phyloP scores from a whole-genome alignment of 139 green algal genomes.

The Astrephomene gubernaculifera region DNA sequence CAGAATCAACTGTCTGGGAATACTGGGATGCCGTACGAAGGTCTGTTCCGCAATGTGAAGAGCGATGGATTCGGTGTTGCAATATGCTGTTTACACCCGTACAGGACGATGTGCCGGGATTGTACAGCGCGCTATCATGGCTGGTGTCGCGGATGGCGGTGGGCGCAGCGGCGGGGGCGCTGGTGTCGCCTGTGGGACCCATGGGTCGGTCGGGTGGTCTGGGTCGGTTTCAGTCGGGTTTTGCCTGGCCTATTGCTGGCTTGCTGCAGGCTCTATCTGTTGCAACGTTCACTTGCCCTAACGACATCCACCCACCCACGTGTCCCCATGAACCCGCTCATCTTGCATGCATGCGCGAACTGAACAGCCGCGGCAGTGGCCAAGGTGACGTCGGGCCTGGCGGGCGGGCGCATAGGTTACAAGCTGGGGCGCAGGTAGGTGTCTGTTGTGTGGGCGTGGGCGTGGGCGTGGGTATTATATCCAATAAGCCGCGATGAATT shows the following conservation, averaged over 20 bases:
- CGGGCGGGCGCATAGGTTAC: conserved; percentile 2
- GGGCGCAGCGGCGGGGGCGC: not conserved
- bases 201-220: conserved; percentile 1
- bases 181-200: not conserved
- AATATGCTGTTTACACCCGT: not conserved
- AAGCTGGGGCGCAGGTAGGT: not conserved
- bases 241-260: too few species aligned
- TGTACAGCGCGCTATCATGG: not conserved
- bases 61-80: not conserved
- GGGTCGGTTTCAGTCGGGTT: too few species aligned
- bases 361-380: not conserved
- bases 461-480: too few species aligned
- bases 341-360: too few species aligned
- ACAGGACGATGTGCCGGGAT: not conserved
- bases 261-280: too few species aligned
- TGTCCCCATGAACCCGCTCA: too few species aligned
- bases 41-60: not conserved
- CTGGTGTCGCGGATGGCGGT: not conserved
- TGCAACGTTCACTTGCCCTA: too few species aligned
- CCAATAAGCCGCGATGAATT: too few species aligned
- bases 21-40: not conserved
- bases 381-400: not conserved
- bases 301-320: too few species aligned
- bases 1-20: not conserved
- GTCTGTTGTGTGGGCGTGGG: too few species aligned